Evolutionary conservation across 75 land plant species (phyloP).

Genomic region (Sequoiadendron giganteum): DNA sequence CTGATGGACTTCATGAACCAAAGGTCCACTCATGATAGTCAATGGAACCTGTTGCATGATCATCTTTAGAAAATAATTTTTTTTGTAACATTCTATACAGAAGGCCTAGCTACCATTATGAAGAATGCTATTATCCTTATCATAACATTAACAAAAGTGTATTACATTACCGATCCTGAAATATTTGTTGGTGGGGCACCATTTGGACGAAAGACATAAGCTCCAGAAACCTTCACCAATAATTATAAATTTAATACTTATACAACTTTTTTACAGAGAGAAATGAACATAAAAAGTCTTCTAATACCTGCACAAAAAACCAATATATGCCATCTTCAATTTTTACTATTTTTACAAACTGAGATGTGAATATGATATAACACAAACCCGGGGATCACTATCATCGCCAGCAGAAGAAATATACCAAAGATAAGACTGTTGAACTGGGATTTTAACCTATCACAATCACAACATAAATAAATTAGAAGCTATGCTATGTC

Average conservation of each 20-base stretch:
- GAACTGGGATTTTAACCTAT: constrained; percentile 57
- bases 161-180: constrained; percentile 39
- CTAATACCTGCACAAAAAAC: background rate
- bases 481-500: background rate
- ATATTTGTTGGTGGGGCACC: constrained; percentile 36
- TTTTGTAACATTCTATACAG: background rate
- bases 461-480: constrained; percentile 8
- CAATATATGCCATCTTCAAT: background rate
- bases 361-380: constrained; percentile 1
- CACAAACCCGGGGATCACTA: constrained; percentile 32
- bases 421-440: constrained; percentile 81
- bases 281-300: background rate
- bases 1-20: constrained; percentile 89
- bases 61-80: background rate
- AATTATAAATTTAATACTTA: background rate
- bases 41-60: constrained; percentile 38
- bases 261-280: background rate
- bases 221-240: constrained; percentile 74
- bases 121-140: background rate
- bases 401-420: constrained; percentile 47
- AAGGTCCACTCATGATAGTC: constrained; percentile 66
- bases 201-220: constrained; percentile 88
- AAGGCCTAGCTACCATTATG: background rate
- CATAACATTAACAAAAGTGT: background rate
- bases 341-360: too few relatives aligned